Evolutionary conservation across 208 protist species (phyloP).

Genomic region (Herpetomonas samuelpessoai): DNA sequence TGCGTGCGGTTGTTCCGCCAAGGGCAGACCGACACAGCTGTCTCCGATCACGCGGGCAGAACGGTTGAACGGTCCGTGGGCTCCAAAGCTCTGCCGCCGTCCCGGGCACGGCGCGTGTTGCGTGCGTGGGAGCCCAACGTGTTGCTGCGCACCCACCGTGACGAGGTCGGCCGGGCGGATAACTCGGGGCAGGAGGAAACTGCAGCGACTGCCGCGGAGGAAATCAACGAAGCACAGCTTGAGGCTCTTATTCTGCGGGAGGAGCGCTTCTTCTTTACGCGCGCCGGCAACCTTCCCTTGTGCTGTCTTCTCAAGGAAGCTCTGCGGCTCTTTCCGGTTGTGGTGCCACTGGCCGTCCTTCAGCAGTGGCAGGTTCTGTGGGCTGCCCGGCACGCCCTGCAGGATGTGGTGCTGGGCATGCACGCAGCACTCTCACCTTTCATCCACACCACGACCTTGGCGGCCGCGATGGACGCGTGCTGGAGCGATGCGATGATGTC

Average conservation of each 20-base stretch:
- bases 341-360: constrained; percentile 36
- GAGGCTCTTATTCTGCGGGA: constrained; percentile 27
- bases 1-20: constrained; percentile 49
- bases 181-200: background rate
- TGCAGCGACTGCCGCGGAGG: background rate
- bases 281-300: constrained; percentile 53
- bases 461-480: background rate
- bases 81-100: background rate
- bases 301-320: constrained; percentile 63
- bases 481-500: background rate
- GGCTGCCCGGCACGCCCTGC: constrained; percentile 50
- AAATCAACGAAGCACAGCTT: background rate
- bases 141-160: background rate
- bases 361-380: constrained; percentile 51
- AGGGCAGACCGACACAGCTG: background rate
- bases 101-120: constrained; percentile 14
- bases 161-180: background rate
- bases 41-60: constrained; percentile 1
- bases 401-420: constrained; percentile 45
- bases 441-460: constrained; percentile 3
- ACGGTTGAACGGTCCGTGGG: no score
- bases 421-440: constrained; percentile 60
- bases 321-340: constrained; percentile 56
- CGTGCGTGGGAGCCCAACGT: constrained; percentile 17
- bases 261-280: constrained; percentile 52